These are phyloP conservation scores for Trichoderma simmonsii DNA, from an alignment of 2,329 filamentous ascomycete species.

Conservation along the genomic window DNA sequence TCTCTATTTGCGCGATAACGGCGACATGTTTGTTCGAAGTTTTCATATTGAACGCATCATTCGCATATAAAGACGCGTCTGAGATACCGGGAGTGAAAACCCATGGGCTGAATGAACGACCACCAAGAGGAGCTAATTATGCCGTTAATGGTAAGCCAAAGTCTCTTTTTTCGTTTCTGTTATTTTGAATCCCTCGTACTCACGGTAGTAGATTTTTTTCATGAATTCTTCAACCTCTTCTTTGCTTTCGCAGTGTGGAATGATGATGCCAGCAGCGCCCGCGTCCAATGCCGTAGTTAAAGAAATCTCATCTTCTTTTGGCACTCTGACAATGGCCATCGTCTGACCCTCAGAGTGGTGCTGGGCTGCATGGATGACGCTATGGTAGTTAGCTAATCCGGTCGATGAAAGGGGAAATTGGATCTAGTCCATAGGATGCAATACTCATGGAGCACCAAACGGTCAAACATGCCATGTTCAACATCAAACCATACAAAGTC, in stretches of 20 bases:
- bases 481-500: slow-evolving; percentile 14
- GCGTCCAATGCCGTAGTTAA: slow-evolving; percentile 9
- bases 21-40: background rate
- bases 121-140: background rate
- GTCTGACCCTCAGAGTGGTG: slow-evolving; percentile 11
- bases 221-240: slow-evolving; percentile 5
- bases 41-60: slow-evolving; percentile 14
- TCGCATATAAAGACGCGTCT: slow-evolving; percentile 1
- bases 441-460: slow-evolving; percentile 8
- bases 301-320: background rate
- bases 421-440: background rate
- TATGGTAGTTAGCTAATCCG: background rate
- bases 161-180: too few species aligned
- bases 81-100: slow-evolving; percentile 13
- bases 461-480: slow-evolving; percentile 17
- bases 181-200: background rate
- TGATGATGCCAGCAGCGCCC: slow-evolving; percentile 9
- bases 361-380: slow-evolving; percentile 3
- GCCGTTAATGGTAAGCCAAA: background rate
- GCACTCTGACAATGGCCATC: background rate
- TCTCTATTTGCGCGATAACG: slow-evolving; percentile 4
- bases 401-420: too few species aligned
- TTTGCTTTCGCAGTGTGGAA: slow-evolving; percentile 3
- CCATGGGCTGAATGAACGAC: slow-evolving; percentile 12
- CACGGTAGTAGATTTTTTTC: slow-evolving; percentile 2